Conservation (phyloP, 2,329 filamentous ascomycete genomes). For the Alternaria sp. region DNA sequence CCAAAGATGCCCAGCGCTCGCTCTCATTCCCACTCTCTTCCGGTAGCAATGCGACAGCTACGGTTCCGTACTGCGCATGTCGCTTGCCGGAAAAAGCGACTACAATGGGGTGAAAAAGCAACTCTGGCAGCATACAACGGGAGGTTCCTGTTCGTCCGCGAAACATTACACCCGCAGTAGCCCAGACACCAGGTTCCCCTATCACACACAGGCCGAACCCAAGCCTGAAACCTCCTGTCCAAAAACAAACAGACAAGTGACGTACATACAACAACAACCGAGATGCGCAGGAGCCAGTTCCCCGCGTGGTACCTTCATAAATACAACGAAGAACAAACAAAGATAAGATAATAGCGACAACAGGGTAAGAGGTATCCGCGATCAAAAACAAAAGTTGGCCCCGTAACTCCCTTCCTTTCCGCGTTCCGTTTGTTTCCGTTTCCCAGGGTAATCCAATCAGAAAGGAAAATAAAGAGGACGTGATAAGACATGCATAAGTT, state of each 20-base stretch:
- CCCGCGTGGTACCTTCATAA: constrained; percentile 28
- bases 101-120: neutral
- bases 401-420: constrained; percentile 5
- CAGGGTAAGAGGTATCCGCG: constrained; percentile 43
- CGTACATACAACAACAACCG: constrained; percentile 7
- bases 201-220: neutral
- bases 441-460: constrained; percentile 28
- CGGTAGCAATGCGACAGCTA: neutral
- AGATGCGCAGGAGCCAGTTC: constrained; percentile 6
- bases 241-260: neutral
- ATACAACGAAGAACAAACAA: constrained; percentile 25
- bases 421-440: neutral
- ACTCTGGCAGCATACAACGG: neutral
- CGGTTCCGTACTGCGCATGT: neutral
- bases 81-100: neutral
- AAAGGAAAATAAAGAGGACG: constrained; percentile 25
- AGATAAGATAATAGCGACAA: constrained; percentile 13
- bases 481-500: constrained; percentile 4
- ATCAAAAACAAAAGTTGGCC: constrained; percentile 11
- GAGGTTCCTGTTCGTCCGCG: constrained; percentile 7
- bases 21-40: neutral
- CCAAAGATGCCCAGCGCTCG: neutral
- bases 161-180: constrained; percentile 19
- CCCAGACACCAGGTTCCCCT: neutral
- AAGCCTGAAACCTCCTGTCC: neutral